Evolutionary conservation across 2,329 filamentous ascomycete species (phyloP).

Genomic region (Hypoxylon sp.): DNA sequence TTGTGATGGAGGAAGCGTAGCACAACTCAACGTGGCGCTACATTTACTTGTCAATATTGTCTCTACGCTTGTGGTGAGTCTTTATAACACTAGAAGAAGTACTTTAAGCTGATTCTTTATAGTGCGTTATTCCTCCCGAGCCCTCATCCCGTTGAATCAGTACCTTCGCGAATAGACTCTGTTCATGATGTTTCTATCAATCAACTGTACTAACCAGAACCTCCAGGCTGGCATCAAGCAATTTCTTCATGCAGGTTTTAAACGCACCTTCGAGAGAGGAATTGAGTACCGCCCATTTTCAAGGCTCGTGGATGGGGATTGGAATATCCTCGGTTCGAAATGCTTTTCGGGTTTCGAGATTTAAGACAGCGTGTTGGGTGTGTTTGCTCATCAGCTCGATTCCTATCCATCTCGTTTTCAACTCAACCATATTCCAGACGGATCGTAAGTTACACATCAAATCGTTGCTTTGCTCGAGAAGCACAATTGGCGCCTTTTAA

Average conservation of each 20-base stretch:
- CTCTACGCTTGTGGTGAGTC: constrained; percentile 38
- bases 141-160: too few species aligned
- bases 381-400: constrained; percentile 35
- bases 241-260: constrained; percentile 60
- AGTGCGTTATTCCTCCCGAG: too few species aligned
- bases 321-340: constrained; percentile 54
- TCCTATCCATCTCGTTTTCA: constrained; percentile 38
- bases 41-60: constrained; percentile 38
- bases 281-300: constrained; percentile 55
- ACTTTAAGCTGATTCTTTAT: too few species aligned
- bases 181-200: too few species aligned
- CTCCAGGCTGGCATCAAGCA: constrained; percentile 51
- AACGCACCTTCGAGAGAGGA: constrained; percentile 58
- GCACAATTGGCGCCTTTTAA: too few species aligned
- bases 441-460: constrained; percentile 26
- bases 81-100: too few species aligned
- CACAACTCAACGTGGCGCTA: constrained; percentile 22
- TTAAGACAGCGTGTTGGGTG: constrained; percentile 34
- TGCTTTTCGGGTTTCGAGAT: constrained; percentile 37
- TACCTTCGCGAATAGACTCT: too few species aligned
- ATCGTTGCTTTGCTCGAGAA: too few species aligned
- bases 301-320: constrained; percentile 53
- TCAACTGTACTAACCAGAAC: background rate
- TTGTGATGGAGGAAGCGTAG: constrained; percentile 27
- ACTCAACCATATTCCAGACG: constrained; percentile 34